A percentile compares a stretch with the other conserved stretches of the same genome.
Evolutionary conservation across 495 filamentous ascomycete species (phyloP).

Genomic region (Friedmanniomyces simplex): DNA sequence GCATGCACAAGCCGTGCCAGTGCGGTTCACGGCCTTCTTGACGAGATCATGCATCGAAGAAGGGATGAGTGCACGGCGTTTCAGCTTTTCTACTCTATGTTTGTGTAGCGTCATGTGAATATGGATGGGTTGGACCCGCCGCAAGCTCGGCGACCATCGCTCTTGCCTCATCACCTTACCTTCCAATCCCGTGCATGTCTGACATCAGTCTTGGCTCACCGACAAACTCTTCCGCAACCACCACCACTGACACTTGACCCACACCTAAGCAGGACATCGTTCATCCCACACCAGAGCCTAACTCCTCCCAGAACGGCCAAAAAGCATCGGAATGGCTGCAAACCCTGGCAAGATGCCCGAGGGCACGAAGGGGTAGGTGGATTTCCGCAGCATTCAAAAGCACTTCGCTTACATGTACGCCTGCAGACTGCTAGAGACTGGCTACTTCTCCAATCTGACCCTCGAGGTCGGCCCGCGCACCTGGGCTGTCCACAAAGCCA

Average conservation of each 20-base stretch:
- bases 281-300: too few species aligned
- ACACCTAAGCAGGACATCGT: too few species aligned
- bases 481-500: constrained; percentile 33
- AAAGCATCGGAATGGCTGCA: too few species aligned
- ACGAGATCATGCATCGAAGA: not conserved
- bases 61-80: not conserved
- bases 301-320: too few species aligned
- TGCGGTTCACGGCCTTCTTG: not conserved
- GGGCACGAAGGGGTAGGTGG: not conserved
- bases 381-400: not conserved
- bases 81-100: not conserved
- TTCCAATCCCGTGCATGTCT: not conserved
- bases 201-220: too few species aligned
- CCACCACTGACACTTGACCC: too few species aligned
- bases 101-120: not conserved
- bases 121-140: not conserved
- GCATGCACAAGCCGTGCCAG: not conserved
- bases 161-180: not conserved
- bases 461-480: constrained; percentile 28
- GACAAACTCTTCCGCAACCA: too few species aligned
- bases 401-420: not conserved
- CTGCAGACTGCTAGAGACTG: not conserved
- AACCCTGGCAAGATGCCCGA: not conserved
- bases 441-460: constrained; percentile 32
- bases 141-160: not conserved